These are phyloP conservation scores for Penicillium vulpinum DNA, from an alignment of 2,329 filamentous ascomycete genomes.

Conservation along the genomic window DNA sequence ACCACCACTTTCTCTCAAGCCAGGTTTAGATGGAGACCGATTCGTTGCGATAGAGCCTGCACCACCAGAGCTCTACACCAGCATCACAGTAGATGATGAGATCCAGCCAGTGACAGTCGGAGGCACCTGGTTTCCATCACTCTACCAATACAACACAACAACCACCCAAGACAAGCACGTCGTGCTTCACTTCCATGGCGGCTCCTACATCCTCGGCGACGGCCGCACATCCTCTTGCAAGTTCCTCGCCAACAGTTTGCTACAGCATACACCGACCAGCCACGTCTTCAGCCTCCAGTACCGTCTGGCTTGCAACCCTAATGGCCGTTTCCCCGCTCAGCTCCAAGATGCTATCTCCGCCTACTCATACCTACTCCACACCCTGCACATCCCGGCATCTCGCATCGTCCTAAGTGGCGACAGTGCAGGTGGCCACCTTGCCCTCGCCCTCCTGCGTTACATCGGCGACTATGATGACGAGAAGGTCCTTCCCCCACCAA, in stretches of 20 bases:
- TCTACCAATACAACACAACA: conserved; percentile 6
- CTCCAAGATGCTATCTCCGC: conserved; percentile 27
- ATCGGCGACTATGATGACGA: conserved; percentile 10
- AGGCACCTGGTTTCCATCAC: conserved; percentile 17
- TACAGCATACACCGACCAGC: conserved; percentile 3
- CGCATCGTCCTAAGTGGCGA: conserved; percentile 25
- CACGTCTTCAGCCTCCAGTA: conserved; percentile 18
- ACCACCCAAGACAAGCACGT: conserved; percentile 7
- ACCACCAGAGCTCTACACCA: conserved; percentile 4
- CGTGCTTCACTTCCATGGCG: conserved; percentile 17
- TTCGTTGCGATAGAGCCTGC: conserved; percentile 13
- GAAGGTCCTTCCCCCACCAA: conserved; percentile 6
- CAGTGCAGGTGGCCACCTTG: conserved; percentile 23
- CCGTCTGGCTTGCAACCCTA: conserved; percentile 15
- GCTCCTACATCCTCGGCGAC: conserved; percentile 13
- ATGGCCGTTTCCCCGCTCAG: conserved; percentile 19
- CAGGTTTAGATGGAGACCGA: conserved; percentile 10
- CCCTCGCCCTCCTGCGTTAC: conserved; percentile 22
- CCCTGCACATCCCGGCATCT: conserved; percentile 19
- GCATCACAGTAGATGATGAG: conserved; percentile 3
- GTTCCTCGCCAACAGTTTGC: conserved; percentile 10
- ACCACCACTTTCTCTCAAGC: conserved; percentile 13
- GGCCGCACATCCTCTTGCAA: conserved; percentile 11
- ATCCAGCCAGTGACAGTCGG: conserved; percentile 12
- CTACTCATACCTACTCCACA: conserved; percentile 22